A percentile compares a stretch with the other conserved stretches of the same genome.
Evolutionary conservation across 179 eudicot species (phyloP).

Genomic region (Carnegiea gigantea): DNA sequence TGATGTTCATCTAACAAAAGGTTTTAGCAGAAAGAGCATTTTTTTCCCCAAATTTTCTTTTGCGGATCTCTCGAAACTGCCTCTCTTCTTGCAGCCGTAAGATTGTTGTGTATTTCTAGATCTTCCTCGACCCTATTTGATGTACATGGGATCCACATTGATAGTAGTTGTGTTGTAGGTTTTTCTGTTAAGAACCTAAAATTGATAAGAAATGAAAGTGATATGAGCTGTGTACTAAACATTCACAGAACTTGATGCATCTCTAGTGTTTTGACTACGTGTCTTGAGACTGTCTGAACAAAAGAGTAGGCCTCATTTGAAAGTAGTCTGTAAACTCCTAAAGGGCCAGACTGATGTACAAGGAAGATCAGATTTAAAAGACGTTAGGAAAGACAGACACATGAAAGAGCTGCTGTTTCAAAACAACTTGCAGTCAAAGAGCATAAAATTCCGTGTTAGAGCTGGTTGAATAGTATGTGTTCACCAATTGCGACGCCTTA

Average conservation of each 20-base stretch:
- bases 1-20: background rate
- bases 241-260: background rate
- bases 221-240: background rate
- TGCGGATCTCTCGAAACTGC: background rate
- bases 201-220: background rate
- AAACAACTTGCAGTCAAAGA: too few species aligned
- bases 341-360: background rate
- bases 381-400: too few species aligned
- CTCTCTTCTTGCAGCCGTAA: background rate
- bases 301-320: too few species aligned
- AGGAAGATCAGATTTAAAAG: background rate
- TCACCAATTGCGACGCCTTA: too few species aligned
- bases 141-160: background rate
- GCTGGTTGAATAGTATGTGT: too few species aligned
- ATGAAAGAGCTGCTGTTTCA: too few species aligned
- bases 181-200: background rate
- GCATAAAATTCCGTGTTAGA: too few species aligned
- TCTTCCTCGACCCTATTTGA: background rate
- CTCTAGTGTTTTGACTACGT: background rate
- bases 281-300: too few species aligned
- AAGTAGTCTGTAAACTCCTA: too few species aligned
- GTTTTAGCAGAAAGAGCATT: background rate
- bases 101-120: background rate
- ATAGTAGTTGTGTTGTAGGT: background rate
- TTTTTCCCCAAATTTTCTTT: background rate